Conservation (phyloP, 306 rosid species). For the Aeschynomene evenia region DNA sequence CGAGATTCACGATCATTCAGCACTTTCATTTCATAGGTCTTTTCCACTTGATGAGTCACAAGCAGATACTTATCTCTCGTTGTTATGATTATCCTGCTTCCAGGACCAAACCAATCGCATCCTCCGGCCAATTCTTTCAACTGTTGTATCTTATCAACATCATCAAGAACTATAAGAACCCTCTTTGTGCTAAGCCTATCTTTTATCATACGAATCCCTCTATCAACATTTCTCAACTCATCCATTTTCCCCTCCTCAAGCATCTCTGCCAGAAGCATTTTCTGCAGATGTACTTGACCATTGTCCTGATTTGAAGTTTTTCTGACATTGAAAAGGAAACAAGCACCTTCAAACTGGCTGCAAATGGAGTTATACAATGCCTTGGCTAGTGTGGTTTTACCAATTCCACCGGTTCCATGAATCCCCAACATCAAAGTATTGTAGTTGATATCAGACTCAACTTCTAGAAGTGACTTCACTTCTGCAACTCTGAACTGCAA, state of each 20-base stretch:
- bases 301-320: background rate
- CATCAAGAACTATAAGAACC: background rate
- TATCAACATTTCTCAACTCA: background rate
- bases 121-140: background rate
- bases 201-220: background rate
- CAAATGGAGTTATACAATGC: background rate
- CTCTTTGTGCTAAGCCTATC: background rate
- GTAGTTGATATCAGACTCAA: background rate
- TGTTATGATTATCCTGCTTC: background rate
- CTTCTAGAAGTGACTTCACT: background rate
- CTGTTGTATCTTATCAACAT: background rate
- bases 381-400: background rate
- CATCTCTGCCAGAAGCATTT: background rate
- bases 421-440: background rate
- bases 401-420: conserved; percentile 3
- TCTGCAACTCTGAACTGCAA: background rate
- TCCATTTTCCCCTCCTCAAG: background rate
- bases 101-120: background rate
- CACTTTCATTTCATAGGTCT: background rate
- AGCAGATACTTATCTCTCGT: conserved; percentile 4
- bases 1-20: background rate
- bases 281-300: background rate
- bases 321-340: background rate
- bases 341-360: background rate
- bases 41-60: background rate